A percentile compares a stretch with the other conserved stretches of the same genome.
These are phyloP conservation scores for Leishmania amazonensis DNA, from an alignment of 208 protist species.

Conservation along the genomic window DNA sequence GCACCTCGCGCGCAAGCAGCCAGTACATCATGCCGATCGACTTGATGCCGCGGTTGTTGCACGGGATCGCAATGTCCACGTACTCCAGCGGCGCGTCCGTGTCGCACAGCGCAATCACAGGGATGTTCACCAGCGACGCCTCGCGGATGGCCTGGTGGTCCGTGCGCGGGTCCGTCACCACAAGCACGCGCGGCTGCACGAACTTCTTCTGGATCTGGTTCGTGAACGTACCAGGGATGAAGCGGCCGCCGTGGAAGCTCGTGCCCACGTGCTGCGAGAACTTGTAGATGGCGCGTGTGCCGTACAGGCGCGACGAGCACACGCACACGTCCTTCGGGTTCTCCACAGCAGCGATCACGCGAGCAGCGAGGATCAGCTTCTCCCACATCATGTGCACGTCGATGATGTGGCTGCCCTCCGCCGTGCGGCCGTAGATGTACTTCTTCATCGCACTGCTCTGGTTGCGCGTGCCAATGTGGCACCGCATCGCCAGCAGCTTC, in stretches of 20 bases:
- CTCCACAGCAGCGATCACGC: constrained; percentile 98
- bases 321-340: constrained; percentile 98
- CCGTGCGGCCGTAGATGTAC: constrained; percentile 94
- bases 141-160: constrained; percentile 97
- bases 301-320: constrained; percentile 95
- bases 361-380: constrained; percentile 98
- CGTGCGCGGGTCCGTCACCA: constrained; percentile 97
- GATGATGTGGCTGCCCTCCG: constrained; percentile 95
- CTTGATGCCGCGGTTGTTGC: constrained; percentile 96
- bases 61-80: constrained; percentile 99
- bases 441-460: constrained; percentile 93
- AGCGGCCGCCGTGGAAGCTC: constrained; percentile 93
- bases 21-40: constrained; percentile 99
- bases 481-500: constrained; percentile 97
- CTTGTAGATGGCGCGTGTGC: constrained; percentile 98
- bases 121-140: constrained; percentile 99
- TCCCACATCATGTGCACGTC: constrained; percentile 99
- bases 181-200: constrained; percentile 98
- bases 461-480: constrained; percentile 97
- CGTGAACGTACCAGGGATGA: constrained; percentile 99
- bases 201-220: constrained; percentile 99
- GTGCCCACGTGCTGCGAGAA: constrained; percentile 96
- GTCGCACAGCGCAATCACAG: constrained; percentile 99
- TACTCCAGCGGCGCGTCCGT: constrained; percentile 96
- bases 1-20: constrained; percentile 98